Base-by-base conservation (phyloP, 2,329 filamentous ascomycete species). In the Stachybotrys chartarum region DNA sequence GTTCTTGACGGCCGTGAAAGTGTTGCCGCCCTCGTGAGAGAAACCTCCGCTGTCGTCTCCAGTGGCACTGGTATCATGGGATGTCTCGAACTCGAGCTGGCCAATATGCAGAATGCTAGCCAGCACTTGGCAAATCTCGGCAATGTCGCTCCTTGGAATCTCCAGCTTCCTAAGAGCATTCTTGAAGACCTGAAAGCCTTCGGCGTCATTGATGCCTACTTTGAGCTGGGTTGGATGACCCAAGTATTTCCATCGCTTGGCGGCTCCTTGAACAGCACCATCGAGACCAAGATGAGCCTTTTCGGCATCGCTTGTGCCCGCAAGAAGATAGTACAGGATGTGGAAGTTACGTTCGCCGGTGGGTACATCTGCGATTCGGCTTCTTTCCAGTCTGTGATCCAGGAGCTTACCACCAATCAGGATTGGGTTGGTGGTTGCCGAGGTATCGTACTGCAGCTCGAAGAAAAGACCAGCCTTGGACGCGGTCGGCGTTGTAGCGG, bases 341-440 rank as follows among this genome's bases (percentile, higher is more conserved):
- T 99, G 94, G 69, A 97, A 97, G 70, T 94, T 97, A 49, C 94
- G 87, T 74, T 99, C 94, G 63, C 94, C 94, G 0, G 94, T 96
- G 1, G 94, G 94, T 0, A 97, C 92, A 46, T 91, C 85, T 31
- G 94, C 86, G 59, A 99, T 91, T 59, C 94, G 84, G 73, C 91
- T 96, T 56, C 94, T 81, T 73, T 99, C 94, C 51, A 99, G 77
- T 62, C 94, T 84, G 70, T 99, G 94, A 64, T 97, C 92, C 49
- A 99, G 80, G 16, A 99, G 79, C 73, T 99, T 97, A 63, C 91
- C 93, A 73, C 94, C 94, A 60, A 99, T 90, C 31, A 99, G 79
- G 3, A 91, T 85, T 1, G 94, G 94, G 65, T 88, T 91, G 30
- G 89, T 86, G 0, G 87, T 88, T 0, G 91, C 87, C 0, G 90